phyloP scores from a whole-genome alignment of 352 stramenopile genomes.

The Thalassiosira mediterranea region DNA sequence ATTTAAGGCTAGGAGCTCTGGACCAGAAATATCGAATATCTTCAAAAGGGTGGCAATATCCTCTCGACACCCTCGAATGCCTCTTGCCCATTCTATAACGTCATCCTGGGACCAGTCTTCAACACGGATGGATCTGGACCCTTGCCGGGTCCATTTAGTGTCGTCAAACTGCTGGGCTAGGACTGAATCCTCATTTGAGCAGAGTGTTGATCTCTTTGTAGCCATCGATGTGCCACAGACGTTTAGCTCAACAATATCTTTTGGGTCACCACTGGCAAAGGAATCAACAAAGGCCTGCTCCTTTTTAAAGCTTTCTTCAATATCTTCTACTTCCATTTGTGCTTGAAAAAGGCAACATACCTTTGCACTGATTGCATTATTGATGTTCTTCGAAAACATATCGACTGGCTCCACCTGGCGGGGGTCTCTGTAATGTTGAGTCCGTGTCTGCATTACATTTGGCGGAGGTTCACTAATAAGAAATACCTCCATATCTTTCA shows the following conservation, averaged over 20 bases:
- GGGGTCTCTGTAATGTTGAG: too few species aligned
- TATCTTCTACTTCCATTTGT: not conserved
- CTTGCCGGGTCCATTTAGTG: slow-evolving; percentile 23
- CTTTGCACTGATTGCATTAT: slow-evolving; percentile 13
- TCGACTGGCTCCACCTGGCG: not conserved
- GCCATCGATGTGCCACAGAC: slow-evolving; percentile 20
- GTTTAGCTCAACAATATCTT: slow-evolving; percentile 17
- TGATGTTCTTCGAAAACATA: slow-evolving; percentile 13
- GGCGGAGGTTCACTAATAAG: not conserved
- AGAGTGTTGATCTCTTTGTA: slow-evolving; percentile 10
- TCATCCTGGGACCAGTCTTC: slow-evolving; percentile 16
- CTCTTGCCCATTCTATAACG: slow-evolving; percentile 8
- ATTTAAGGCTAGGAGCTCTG: slow-evolving; percentile 9
- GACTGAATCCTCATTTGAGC: slow-evolving; percentile 6
- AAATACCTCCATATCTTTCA: slow-evolving; percentile 12
- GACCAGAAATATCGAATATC: slow-evolving; percentile 11
- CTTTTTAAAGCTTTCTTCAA: slow-evolving; percentile 18
- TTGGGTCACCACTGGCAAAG: slow-evolving; percentile 15
- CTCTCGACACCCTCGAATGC: slow-evolving; percentile 12
- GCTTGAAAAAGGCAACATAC: not conserved
- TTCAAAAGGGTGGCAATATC: slow-evolving; percentile 7
- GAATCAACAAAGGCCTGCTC: slow-evolving; percentile 10
- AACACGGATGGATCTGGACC: not conserved
- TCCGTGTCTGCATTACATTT: too few species aligned
- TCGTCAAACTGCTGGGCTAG: slow-evolving; percentile 26